Conservation (phyloP, 2,329 filamentous ascomycete species). For the Trichoderma breve region DNA sequence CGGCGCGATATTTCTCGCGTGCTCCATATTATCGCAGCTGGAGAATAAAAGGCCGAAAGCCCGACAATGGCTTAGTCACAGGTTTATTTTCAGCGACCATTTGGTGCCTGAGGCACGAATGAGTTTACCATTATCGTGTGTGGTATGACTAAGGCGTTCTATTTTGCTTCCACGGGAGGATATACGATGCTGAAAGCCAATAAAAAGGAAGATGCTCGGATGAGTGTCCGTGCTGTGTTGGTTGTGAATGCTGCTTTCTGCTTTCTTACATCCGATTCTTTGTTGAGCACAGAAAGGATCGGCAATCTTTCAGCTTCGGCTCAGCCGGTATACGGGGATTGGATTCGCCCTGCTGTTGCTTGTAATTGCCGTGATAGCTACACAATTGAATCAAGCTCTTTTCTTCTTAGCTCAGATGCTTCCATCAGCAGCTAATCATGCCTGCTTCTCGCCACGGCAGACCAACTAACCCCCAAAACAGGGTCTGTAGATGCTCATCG, state of each 20-base stretch:
- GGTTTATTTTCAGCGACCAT: not conserved
- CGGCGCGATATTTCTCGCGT: not conserved
- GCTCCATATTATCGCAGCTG: not conserved
- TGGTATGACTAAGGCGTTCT: not conserved
- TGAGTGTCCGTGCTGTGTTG: not conserved
- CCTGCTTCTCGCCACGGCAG: not conserved
- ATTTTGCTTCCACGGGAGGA: not conserved
- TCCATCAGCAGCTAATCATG: not conserved
- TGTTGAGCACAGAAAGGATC: not conserved
- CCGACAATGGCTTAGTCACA: conserved; percentile 8
- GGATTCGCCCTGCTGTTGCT: not conserved
- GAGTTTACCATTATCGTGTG: not conserved
- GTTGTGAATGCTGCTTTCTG: not conserved
- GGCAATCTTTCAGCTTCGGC: not conserved
- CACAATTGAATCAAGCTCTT: not conserved
- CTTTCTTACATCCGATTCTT: not conserved
- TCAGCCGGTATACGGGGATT: not conserved
- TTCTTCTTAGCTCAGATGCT: not conserved
- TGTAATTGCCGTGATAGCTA: not conserved
- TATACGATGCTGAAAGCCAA: not conserved
- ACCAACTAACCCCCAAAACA: not conserved
- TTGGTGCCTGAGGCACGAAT: not conserved
- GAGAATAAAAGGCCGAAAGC: not conserved
- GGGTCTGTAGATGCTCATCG: not conserved
- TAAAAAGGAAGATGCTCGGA: not conserved